These are phyloP conservation scores for Termitomyces titanicus DNA, from an alignment of 768 basidiomycete species.

Conservation along the genomic window DNA sequence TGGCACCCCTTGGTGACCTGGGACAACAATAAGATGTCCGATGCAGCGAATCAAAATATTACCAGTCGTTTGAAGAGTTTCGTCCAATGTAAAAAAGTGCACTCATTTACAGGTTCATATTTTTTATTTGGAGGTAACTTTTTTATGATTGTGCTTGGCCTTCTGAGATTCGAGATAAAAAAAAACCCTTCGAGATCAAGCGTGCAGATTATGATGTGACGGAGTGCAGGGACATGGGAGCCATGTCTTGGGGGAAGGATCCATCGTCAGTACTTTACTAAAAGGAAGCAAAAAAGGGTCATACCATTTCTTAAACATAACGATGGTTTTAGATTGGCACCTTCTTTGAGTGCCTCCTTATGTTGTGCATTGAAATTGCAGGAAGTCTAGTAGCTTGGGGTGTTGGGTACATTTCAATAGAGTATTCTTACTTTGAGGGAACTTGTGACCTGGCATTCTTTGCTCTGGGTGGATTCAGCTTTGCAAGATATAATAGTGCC, in stretches of 20 bases:
- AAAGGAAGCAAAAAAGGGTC: not conserved
- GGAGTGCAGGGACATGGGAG: not conserved
- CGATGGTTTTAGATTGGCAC: not conserved
- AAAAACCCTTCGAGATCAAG: not conserved
- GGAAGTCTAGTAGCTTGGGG: not conserved
- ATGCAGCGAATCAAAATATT: not conserved
- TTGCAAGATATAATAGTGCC: constrained; percentile 6
- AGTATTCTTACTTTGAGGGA: constrained; percentile 1
- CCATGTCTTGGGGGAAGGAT: not conserved
- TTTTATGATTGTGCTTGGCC: not conserved
- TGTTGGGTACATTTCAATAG: no score
- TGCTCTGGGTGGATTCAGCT: constrained; percentile 13
- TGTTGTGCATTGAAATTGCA: not conserved
- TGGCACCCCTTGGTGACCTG: not conserved
- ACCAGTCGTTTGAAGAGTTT: constrained; percentile 15
- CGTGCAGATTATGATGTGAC: not conserved
- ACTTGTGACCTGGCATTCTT: constrained; percentile 22
- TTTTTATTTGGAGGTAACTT: not conserved
- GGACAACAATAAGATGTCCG: not conserved
- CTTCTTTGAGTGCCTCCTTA: not conserved
- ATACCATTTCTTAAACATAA: not conserved
- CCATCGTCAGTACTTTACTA: not conserved
- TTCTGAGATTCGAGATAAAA: not conserved
- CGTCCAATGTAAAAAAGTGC: constrained; percentile 15
- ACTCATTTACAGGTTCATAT: not conserved